These are phyloP conservation scores for Paragyromitra xinjiangensis DNA, from an alignment of 495 filamentous ascomycete genomes.

Conservation along the genomic window DNA sequence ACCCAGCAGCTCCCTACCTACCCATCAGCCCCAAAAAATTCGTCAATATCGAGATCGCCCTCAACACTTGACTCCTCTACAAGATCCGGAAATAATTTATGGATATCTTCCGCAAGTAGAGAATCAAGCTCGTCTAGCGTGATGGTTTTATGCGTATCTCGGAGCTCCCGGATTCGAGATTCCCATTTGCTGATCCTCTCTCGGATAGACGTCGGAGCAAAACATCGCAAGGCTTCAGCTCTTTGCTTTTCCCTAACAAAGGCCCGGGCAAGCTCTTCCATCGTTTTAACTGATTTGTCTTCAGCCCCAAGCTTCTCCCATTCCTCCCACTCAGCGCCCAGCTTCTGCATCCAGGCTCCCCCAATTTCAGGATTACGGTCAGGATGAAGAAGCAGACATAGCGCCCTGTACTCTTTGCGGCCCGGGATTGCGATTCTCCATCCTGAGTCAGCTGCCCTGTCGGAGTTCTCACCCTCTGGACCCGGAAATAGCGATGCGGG, in stretches of 20 bases:
- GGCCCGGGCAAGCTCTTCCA: neutral
- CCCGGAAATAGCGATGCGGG: neutral
- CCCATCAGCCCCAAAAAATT: too few relatives aligned
- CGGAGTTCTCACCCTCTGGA: neutral
- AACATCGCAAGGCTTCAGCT: neutral
- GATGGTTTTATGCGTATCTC: too few relatives aligned
- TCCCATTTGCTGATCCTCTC: neutral
- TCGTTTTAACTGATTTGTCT: neutral
- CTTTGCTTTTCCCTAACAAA: neutral
- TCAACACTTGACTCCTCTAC: too few relatives aligned
- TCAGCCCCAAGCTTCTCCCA: neutral
- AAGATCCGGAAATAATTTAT: too few relatives aligned
- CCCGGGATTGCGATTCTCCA: constrained; percentile 5
- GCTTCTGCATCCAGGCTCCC: neutral
- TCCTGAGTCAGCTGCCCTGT: neutral
- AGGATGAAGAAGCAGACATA: constrained; percentile 1
- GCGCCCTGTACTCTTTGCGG: neutral
- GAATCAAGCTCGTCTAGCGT: too few relatives aligned
- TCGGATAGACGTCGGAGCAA: neutral
- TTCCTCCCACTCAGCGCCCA: neutral
- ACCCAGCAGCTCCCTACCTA: too few relatives aligned
- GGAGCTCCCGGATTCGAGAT: neutral
- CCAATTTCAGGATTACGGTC: neutral
- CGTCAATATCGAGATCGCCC: too few relatives aligned
- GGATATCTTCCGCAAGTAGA: too few relatives aligned